These are phyloP conservation scores for Catenaria anguillulae DNA, from an alignment of 371 early-diverging fungal species.

Conservation along the genomic window DNA sequence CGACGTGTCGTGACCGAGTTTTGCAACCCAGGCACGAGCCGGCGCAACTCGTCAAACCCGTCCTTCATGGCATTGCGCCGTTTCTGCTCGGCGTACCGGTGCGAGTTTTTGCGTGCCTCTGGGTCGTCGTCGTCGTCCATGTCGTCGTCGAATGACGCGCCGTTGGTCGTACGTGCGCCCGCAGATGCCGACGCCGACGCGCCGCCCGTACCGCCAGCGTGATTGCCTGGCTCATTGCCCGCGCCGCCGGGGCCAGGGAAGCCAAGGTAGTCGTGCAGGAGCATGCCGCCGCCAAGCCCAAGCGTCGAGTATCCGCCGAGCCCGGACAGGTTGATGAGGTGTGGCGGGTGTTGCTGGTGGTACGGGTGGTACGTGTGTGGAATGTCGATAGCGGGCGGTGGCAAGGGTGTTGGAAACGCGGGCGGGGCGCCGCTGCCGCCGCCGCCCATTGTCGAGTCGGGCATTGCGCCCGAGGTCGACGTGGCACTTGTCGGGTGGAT, in stretches of 20 bases:
- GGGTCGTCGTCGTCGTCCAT: slow-evolving; percentile 52
- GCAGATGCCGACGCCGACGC: neutral
- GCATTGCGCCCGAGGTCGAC: neutral
- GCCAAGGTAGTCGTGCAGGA: neutral
- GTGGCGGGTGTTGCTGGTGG: neutral
- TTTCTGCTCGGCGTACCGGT: slow-evolving; percentile 86
- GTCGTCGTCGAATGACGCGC: no score
- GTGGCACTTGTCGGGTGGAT: no score
- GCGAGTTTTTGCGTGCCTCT: slow-evolving; percentile 57
- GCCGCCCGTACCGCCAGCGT: neutral
- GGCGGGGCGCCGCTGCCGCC: no score
- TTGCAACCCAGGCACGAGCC: slow-evolving; percentile 46
- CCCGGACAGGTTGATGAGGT: neutral
- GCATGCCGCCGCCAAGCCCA: neutral
- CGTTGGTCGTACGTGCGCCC: no score
- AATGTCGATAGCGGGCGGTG: no score
- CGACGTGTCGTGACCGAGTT: slow-evolving; percentile 29
- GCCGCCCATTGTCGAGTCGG: neutral
- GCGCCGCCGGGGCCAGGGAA: no score
- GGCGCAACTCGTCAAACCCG: slow-evolving; percentile 65
- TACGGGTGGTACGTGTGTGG: no score
- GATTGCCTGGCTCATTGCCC: no score
- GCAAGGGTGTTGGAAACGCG: no score
- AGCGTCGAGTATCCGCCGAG: slow-evolving; percentile 4
- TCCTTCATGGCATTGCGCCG: slow-evolving; percentile 77